phyloP scores from a whole-genome alignment of 1,284 basidiomycete genomes.

The Tranzscheliella williamsii region DNA sequence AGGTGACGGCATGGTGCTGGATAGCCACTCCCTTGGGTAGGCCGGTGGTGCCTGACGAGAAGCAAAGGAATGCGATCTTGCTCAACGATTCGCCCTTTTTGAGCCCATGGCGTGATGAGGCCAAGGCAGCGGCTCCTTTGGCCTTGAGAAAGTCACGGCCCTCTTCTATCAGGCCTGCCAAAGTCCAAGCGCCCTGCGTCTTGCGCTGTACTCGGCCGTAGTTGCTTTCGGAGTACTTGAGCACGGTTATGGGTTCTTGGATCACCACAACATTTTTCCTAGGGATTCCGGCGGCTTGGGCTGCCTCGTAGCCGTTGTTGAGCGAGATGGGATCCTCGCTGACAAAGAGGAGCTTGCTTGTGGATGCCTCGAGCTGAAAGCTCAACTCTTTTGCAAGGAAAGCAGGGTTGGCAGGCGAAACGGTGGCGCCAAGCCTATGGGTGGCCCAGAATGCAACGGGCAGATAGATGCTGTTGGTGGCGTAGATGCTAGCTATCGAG shows the following conservation, averaged over 20 bases:
- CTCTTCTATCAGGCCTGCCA: conserved; percentile 65
- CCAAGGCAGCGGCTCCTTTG: conserved; percentile 62
- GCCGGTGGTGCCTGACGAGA: conserved; percentile 62
- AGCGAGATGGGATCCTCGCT: conserved; percentile 65
- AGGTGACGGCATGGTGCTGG: conserved; percentile 49
- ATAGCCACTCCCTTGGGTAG: conserved; percentile 60
- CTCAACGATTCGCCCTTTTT: conserved; percentile 70
- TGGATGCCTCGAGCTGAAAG: conserved; percentile 64
- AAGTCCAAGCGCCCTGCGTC: conserved; percentile 44
- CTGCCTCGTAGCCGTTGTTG: conserved; percentile 66
- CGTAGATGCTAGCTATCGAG: conserved; percentile 36
- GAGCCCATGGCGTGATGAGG: conserved; percentile 63
- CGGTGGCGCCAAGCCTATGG: conserved; percentile 72
- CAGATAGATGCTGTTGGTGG: conserved; percentile 66
- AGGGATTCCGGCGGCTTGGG: conserved; percentile 67
- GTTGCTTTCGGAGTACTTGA: conserved; percentile 26
- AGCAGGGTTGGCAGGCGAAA: conserved; percentile 74
- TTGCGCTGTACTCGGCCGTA: conserved; percentile 37
- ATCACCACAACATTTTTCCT: conserved; percentile 59
- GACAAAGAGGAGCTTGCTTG: conserved; percentile 68
- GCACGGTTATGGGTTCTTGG: conserved; percentile 28
- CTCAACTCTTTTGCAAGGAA: conserved; percentile 71
- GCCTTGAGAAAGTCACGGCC: conserved; percentile 64
- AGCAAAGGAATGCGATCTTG: conserved; percentile 61
- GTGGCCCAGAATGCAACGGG: conserved; percentile 73